phyloP scores from a whole-genome alignment of 805 yeast genomes.

The Candida ficus region DNA sequence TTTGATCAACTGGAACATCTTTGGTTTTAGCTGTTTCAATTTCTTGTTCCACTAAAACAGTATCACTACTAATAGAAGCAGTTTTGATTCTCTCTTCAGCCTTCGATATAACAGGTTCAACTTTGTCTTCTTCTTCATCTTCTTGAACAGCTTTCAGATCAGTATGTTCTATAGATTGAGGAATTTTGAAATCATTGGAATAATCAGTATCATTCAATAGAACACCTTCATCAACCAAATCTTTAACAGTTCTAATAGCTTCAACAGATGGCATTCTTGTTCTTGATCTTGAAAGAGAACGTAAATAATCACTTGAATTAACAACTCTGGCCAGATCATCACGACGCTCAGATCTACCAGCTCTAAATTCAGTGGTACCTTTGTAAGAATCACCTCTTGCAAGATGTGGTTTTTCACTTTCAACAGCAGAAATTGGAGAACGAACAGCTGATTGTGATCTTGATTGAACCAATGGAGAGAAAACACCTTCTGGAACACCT shows the following conservation, averaged over 20 bases:
- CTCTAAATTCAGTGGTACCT: constrained; percentile 38
- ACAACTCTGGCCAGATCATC: constrained; percentile 27
- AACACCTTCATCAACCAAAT: constrained; percentile 53
- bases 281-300: constrained; percentile 63
- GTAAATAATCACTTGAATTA: constrained; percentile 41
- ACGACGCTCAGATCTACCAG: constrained; percentile 21
- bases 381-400: constrained; percentile 79
- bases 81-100: too few species aligned
- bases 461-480: constrained; percentile 28
- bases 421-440: not conserved
- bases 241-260: constrained; percentile 32
- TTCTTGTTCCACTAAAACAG: not conserved
- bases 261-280: constrained; percentile 40
- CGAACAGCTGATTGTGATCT: constrained; percentile 22
- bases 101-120: not conserved
- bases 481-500: constrained; percentile 38
- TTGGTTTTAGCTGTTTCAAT: not conserved
- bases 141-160: constrained; percentile 14
- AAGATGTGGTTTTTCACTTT: constrained; percentile 46
- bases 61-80: too few species aligned
- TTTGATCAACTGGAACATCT: too few species aligned
- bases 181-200: constrained; percentile 11
- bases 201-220: constrained; percentile 35
- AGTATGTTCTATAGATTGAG: constrained; percentile 13
- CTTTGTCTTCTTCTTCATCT: constrained; percentile 5